Conservation (phyloP, 177 flowering plant genomes). For the Tripterygium wilfordii region DNA sequence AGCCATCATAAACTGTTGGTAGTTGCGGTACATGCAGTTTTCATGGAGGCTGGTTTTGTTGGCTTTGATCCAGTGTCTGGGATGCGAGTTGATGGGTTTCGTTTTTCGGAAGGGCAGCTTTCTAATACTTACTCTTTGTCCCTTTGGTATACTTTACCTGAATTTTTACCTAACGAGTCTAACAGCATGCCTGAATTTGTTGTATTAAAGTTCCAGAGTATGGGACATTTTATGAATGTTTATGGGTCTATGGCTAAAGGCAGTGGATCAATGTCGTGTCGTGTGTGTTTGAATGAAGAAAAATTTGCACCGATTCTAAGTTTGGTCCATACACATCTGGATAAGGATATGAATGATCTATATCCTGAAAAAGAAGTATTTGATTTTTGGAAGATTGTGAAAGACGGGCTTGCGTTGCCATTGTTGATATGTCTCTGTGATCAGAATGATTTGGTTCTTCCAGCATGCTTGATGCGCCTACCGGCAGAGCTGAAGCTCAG, state of each 20-base stretch:
- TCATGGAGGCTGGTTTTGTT: conserved; percentile 73
- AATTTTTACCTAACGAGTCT: conserved; percentile 15
- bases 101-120: conserved; percentile 40
- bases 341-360: conserved; percentile 10
- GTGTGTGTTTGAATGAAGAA: conserved; percentile 33
- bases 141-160: conserved; percentile 53
- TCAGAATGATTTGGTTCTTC: conserved; percentile 43
- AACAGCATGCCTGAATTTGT: conserved; percentile 21
- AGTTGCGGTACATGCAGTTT: conserved; percentile 67
- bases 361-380: conserved; percentile 36
- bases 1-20: conserved; percentile 31
- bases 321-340: conserved; percentile 25
- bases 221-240: conserved; percentile 48
- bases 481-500: conserved; percentile 67
- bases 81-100: conserved; percentile 25
- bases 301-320: conserved; percentile 34
- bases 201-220: conserved; percentile 46
- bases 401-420: conserved; percentile 76
- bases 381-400: conserved; percentile 74
- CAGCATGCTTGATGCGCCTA: conserved; percentile 63
- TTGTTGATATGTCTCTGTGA: conserved; percentile 67
- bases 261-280: conserved; percentile 21
- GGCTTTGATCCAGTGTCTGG: conserved; percentile 30
- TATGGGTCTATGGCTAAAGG: conserved; percentile 47
- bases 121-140: conserved; percentile 18